Base-by-base conservation (phyloP, 2,329 filamentous ascomycete genomes). In the Graphium sp. region DNA sequence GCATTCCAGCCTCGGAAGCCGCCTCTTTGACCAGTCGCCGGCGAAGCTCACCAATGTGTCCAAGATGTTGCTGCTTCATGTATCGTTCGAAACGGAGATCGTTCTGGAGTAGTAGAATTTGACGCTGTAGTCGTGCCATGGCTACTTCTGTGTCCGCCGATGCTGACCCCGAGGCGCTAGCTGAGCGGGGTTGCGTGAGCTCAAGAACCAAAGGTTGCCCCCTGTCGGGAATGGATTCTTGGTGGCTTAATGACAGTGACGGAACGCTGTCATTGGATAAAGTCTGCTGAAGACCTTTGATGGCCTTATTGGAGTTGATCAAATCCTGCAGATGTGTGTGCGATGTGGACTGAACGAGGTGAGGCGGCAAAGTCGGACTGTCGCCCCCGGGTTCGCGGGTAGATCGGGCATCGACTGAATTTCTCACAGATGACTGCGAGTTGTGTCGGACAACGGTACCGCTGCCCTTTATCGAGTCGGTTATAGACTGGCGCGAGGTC, bases 21-120 rank as follows among this genome's bases (percentile, higher is more conserved):
- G 78, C 78, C 46, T 85, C 77, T 37, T 69, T 69, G 37, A 87
- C 70, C 33, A 83, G 74, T 35, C 74, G 73, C 10, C 78, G 64
- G 39, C 80, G 74, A 23, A 89, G 53, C 41, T 82, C 77, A 1
- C 79, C 79, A 43, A 89, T 85, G 34, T 87, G 79, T 2, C 74
- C 68, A 38, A 85, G 68, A 46, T 87, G 81, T 42, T 89, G 81
- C 37, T 83, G 71, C 45, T 85, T 87, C 41, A 87, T 63, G 48
- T 83, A 87, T 16, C 78, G 65, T 47, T 89, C 82, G 42, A 87
- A 89, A 37, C 78, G 80, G 24, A 89, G 58, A 40, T 89, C 80
- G 35, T 85, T 89, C 24, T 76, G 72, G 8, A 89, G 50, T 3
- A 85, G 54, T 30, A 83, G 65, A n/a, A 83, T 66, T 40, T 84